phyloP scores from a whole-genome alignment of 805 yeast genomes.

The Candida montana region DNA sequence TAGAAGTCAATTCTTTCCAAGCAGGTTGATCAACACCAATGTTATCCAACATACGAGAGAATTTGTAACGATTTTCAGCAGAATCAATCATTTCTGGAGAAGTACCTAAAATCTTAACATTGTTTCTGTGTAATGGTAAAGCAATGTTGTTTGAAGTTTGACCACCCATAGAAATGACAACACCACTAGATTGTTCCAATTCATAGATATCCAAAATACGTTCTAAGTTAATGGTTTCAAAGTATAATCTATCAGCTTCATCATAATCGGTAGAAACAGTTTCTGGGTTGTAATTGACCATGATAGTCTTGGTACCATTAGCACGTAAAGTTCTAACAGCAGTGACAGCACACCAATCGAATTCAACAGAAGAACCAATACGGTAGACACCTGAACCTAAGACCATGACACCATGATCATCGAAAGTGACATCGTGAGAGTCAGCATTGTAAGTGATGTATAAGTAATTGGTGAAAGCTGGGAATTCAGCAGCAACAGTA shows the following conservation, averaged over 20 bases:
- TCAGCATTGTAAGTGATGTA: conserved; percentile 94
- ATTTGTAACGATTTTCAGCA: conserved; percentile 97
- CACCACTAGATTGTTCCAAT: conserved; percentile 85
- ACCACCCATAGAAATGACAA: conserved; percentile 97
- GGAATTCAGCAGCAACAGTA: conserved; percentile 99
- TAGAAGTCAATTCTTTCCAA: conserved; percentile 94
- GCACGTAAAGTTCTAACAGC: conserved; percentile 91
- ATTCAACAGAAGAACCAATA: conserved; percentile 97
- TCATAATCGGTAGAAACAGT: conserved; percentile 98
- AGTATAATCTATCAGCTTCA: conserved; percentile 94
- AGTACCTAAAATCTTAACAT: conserved; percentile 93
- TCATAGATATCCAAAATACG: conserved; percentile 93
- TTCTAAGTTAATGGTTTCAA: conserved; percentile 92
- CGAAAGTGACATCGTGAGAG: conserved; percentile 77
- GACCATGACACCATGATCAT: conserved; percentile 92
- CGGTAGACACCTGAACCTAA: conserved; percentile 98
- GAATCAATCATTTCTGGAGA: conserved; percentile 98
- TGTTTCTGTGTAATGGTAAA: conserved; percentile 83
- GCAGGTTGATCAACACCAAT: conserved; percentile 99
- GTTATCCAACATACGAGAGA: conserved; percentile 92
- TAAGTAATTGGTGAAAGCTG: conserved; percentile 90
- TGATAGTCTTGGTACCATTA: conserved; percentile 82
- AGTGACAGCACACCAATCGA: conserved; percentile 99
- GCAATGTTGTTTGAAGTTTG: conserved; percentile 98
- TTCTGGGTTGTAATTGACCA: conserved; percentile 98